phyloP scores from a whole-genome alignment of 805 yeast genomes.

The Ogataea nakhonphanomensis region DNA sequence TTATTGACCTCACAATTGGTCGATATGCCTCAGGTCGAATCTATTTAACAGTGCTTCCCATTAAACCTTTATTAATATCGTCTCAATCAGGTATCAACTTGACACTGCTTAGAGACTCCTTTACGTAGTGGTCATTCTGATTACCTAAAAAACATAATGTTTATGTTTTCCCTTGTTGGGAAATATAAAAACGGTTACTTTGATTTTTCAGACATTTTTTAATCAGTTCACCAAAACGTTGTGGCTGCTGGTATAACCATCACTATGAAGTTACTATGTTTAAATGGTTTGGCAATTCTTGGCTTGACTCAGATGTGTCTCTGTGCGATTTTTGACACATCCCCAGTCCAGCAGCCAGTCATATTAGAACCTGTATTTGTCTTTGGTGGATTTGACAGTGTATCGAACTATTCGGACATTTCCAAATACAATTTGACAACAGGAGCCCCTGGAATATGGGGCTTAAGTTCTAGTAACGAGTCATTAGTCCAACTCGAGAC shows the following conservation, averaged over 20 bases:
- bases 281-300: not conserved
- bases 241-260: slow-evolving; percentile 2
- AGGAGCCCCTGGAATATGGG: slow-evolving; percentile 18
- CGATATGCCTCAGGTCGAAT: not conserved
- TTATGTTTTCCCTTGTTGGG: slow-evolving; percentile 4
- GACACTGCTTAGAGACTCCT: too few species aligned
- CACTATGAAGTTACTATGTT: slow-evolving; percentile 1
- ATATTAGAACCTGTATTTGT: slow-evolving; percentile 23
- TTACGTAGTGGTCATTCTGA: too few species aligned
- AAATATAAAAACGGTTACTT: not conserved
- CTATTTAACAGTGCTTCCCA: not conserved
- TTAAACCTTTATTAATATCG: not conserved
- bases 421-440: slow-evolving; percentile 25
- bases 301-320: not conserved
- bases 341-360: slow-evolving; percentile 14
- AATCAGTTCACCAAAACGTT: not conserved
- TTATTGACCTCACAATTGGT: not conserved
- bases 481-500: slow-evolving; percentile 14
- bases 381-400: slow-evolving; percentile 29
- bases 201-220: slow-evolving; percentile 6
- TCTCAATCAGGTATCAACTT: too few species aligned
- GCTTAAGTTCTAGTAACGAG: slow-evolving; percentile 16
- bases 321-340: slow-evolving; percentile 1
- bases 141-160: not conserved
- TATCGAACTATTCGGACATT: slow-evolving; percentile 21